Conservation (phyloP, 805 yeast species). For the Starmerella ratchasimensis region DNA sequence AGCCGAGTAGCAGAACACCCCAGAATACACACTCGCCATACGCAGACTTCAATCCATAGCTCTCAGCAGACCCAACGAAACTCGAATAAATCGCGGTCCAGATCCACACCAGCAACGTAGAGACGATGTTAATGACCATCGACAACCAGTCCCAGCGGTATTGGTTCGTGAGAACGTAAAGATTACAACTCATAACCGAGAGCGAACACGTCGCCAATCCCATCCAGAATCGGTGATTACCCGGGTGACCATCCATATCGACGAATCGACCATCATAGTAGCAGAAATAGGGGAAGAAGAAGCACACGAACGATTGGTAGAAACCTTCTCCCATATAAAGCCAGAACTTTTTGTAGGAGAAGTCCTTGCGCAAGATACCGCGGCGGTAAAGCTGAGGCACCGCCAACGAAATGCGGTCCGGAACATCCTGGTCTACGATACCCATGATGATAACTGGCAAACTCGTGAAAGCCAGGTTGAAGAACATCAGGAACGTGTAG, state of each 20-base stretch:
- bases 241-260: slow-evolving; percentile 15
- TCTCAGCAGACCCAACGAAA: slow-evolving; percentile 37
- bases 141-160: slow-evolving; percentile 70
- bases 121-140: slow-evolving; percentile 37
- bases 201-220: slow-evolving; percentile 54
- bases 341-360: slow-evolving; percentile 47
- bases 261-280: slow-evolving; percentile 33
- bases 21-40: slow-evolving; percentile 53
- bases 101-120: slow-evolving; percentile 46
- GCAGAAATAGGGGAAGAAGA: slow-evolving; percentile 54
- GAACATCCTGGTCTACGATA: slow-evolving; percentile 64
- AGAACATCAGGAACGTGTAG: slow-evolving; percentile 65
- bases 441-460: slow-evolving; percentile 65
- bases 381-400: slow-evolving; percentile 60
- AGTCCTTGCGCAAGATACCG: slow-evolving; percentile 54
- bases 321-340: slow-evolving; percentile 57
- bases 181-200: slow-evolving; percentile 49
- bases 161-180: slow-evolving; percentile 55
- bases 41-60: slow-evolving; percentile 50
- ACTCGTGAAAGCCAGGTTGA: slow-evolving; percentile 72
- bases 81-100: slow-evolving; percentile 80
- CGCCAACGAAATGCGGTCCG: slow-evolving; percentile 47
- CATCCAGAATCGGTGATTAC: slow-evolving; percentile 53
- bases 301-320: slow-evolving; percentile 59
- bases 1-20: slow-evolving; percentile 48